Evolutionary conservation across 2,329 filamentous ascomycete genomes (phyloP).

Genomic region (Phyllosticta capitalensis): DNA sequence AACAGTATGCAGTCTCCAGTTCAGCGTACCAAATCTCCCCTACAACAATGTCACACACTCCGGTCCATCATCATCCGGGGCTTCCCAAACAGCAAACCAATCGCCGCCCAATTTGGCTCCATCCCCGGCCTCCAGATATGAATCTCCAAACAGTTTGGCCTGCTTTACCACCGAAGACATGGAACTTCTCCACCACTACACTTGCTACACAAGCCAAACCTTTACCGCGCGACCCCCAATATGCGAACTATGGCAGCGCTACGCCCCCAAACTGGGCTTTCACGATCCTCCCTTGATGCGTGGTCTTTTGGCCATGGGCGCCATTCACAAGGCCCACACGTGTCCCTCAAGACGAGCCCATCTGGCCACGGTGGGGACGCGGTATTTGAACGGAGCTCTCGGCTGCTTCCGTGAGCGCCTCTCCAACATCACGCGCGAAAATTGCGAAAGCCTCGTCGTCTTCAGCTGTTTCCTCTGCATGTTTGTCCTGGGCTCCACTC

Average conservation of each 20-base stretch:
- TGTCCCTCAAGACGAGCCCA: neutral
- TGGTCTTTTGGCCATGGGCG: constrained; percentile 34
- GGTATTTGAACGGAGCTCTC: constrained; percentile 1
- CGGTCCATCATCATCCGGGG: neutral
- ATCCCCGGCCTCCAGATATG: neutral
- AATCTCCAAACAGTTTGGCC: neutral
- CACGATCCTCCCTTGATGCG: constrained; percentile 36
- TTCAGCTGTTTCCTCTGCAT: constrained; percentile 5
- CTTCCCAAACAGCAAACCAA: neutral
- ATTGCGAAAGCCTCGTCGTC: constrained; percentile 6
- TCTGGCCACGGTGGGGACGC: neutral
- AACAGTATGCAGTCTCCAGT: constrained; percentile 20
- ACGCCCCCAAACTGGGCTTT: constrained; percentile 28
- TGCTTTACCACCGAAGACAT: constrained; percentile 18
- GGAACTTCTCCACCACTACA: constrained; percentile 25
- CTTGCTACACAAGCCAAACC: constrained; percentile 20
- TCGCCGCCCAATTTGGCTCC: neutral
- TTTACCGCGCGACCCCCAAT: constrained; percentile 15
- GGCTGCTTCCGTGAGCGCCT: constrained; percentile 5
- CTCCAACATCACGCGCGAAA: constrained; percentile 8
- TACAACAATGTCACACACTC: neutral
- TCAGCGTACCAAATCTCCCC: constrained; percentile 12
- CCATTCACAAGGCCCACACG: constrained; percentile 32
- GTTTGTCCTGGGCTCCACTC: constrained; percentile 2
- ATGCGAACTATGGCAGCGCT: constrained; percentile 16